Evolutionary conservation across 202 grass and related monocot genomes (phyloP).

Genomic region (Cymbopogon flexuosus): DNA sequence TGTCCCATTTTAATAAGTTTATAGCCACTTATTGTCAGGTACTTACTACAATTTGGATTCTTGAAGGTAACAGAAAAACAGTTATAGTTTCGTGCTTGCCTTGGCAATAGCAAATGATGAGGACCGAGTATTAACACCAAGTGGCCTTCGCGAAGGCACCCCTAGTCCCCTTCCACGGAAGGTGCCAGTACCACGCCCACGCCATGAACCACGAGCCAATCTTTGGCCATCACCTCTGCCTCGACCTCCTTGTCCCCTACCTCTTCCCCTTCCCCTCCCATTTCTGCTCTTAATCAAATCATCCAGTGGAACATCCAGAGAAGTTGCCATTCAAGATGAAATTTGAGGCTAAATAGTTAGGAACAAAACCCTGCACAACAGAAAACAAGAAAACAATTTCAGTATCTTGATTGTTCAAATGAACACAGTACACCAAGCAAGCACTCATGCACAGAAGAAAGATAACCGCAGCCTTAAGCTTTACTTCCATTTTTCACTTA

Average conservation of each 20-base stretch:
- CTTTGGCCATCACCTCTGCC: conserved; percentile 54
- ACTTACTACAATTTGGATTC: conserved; percentile 54
- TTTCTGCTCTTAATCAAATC: conserved; percentile 72
- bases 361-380: conserved; percentile 31
- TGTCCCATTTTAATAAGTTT: conserved; percentile 36
- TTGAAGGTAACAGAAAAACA: conserved; percentile 68
- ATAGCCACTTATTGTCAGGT: conserved; percentile 38
- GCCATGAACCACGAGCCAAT: conserved; percentile 46
- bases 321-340: conserved; percentile 43
- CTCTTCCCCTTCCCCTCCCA: conserved; percentile 60
- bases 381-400: not conserved
- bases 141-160: conserved; percentile 60
- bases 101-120: conserved; percentile 79
- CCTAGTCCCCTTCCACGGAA: conserved; percentile 62
- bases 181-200: conserved; percentile 50
- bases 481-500: not conserved
- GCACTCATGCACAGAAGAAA: not conserved
- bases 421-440: conserved; percentile 2
- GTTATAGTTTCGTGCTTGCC: conserved; percentile 75
- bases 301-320: conserved; percentile 72
- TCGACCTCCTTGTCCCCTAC: conserved; percentile 49
- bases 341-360: not conserved
- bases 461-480: not conserved
- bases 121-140: conserved; percentile 77
- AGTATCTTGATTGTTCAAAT: conserved; percentile 18